Base-by-base conservation (phyloP, 2,329 filamentous ascomycete species). In the Colletotrichum limetticola region DNA sequence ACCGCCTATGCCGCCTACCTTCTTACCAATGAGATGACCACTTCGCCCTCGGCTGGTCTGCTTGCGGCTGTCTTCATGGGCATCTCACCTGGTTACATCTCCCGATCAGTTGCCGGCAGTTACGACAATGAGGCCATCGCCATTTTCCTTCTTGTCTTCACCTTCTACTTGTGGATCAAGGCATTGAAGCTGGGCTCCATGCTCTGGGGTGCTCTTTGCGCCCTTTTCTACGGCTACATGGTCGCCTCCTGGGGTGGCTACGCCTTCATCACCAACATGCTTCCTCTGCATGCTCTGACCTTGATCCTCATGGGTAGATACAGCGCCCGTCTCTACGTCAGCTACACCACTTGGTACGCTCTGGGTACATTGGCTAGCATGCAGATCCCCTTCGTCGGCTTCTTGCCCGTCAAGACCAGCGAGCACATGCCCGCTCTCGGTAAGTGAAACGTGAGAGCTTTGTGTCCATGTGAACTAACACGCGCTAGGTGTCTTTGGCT, bases 121-220 rank as follows among this genome's bases (percentile, higher is more conserved):
- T 99, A 99, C 86, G 97, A 99, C 84, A 98, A 99, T 87, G 97
- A 99, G 86, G 97, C 97, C 77, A 99, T 99, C 86, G 95, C 97
- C 80, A 99, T 99, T 82, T 99, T 99, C 88, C 88, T 99, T 78
- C 90, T 99, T 37, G 97, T 99, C 76, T 98, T 98, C 83, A 99
- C 97, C 82, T 99, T 99, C 85, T 99, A 92, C 85, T 91, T 99
- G 66, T 99, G 97, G 97, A 98, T 99, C 86, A 98, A 98, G 89
- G 95, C 97, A 24, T 89, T 99, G 77, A 99, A 99, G 88, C 90
- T 95, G 71, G 97, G 97, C 30, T 98, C 97, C 63, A 95, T 97
- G 82, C 94, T 98, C 84, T 99, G 96, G 96, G 96, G 95, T 78
- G 95, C 94, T 49, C 88, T 98, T 75, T 97, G 95, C 78, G 97